A percentile compares a stretch with the other conserved stretches of the same genome.
These are phyloP conservation scores for Boletellus ananas DNA, from an alignment of 768 basidiomycete genomes.

Conservation along the genomic window DNA sequence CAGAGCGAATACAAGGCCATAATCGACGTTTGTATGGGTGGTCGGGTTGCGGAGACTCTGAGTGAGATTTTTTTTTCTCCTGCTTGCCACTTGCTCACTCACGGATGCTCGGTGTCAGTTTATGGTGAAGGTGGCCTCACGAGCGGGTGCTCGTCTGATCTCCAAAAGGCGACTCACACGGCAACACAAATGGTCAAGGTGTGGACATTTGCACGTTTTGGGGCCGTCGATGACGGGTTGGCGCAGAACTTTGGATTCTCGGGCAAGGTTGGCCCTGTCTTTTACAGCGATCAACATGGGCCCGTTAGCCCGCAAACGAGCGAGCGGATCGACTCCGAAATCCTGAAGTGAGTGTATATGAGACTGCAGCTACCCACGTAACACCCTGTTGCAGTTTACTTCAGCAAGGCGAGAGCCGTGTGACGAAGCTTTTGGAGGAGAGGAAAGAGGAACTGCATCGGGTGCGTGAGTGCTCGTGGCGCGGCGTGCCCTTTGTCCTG, in stretches of 20 bases:
- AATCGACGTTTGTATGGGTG: constrained; percentile 93
- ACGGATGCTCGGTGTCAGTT: constrained; percentile 42
- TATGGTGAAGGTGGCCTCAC: constrained; percentile 87
- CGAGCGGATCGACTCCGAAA: constrained; percentile 86
- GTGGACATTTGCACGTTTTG: constrained; percentile 17
- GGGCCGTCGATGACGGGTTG: neutral
- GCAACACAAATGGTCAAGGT: constrained; percentile 91
- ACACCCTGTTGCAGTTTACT: constrained; percentile 45
- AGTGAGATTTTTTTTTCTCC: constrained; percentile 41
- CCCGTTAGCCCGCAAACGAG: constrained; percentile 70
- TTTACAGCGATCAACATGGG: constrained; percentile 68
- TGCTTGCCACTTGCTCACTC: neutral
- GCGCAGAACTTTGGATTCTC: constrained; percentile 76
- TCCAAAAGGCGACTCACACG: constrained; percentile 71
- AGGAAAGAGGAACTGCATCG: constrained; percentile 73
- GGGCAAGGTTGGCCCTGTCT: constrained; percentile 75
- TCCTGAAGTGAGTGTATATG: constrained; percentile 57
- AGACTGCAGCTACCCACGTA: neutral
- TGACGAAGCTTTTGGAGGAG: constrained; percentile 56
- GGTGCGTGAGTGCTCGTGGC: constrained; percentile 35
- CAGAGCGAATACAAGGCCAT: constrained; percentile 71
- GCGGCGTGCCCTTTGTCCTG: neutral
- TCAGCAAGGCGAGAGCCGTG: constrained; percentile 65
- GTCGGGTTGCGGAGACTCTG: constrained; percentile 91
- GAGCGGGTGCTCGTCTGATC: constrained; percentile 89